Evolutionary conservation across 1,139 yeast species (phyloP).

Genomic region (Blastobotrys indianensis): DNA sequence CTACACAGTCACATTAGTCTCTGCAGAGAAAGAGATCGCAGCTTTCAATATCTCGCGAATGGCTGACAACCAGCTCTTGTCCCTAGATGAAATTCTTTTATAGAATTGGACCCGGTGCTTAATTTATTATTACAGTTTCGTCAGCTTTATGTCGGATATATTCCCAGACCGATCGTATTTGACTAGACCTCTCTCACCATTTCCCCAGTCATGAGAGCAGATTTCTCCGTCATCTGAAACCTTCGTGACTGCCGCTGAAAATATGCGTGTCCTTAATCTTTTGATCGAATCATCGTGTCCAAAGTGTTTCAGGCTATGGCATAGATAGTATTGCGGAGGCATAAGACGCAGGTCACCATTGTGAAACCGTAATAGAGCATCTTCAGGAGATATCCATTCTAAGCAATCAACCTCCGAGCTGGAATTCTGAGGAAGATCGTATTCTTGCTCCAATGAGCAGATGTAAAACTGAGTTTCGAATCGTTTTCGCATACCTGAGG

Average conservation of each 20-base stretch:
- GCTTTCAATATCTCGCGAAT: neutral
- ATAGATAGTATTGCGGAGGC: conserved; percentile 33
- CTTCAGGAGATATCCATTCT: conserved; percentile 30
- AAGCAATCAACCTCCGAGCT: conserved; percentile 21
- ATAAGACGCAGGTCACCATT: conserved; percentile 24
- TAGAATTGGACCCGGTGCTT: no score
- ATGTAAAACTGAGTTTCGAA: conserved; percentile 30
- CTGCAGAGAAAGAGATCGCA: neutral
- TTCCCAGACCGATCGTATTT: conserved; percentile 19
- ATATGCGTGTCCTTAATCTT: conserved; percentile 18
- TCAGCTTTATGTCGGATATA: conserved; percentile 19
- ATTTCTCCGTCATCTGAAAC: conserved; percentile 21
- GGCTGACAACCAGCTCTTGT: conserved; percentile 6
- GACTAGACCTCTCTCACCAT: conserved; percentile 27
- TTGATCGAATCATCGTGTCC: conserved; percentile 19
- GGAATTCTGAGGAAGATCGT: conserved; percentile 14
- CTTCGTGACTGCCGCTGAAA: conserved; percentile 21
- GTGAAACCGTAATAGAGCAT: conserved; percentile 23
- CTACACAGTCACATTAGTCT: neutral
- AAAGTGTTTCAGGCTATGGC: conserved; percentile 19
- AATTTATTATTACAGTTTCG: conserved; percentile 8
- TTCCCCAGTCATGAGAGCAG: conserved; percentile 29
- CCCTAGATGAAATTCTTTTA: neutral
- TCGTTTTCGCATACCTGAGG: conserved; percentile 22
- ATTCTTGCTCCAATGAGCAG: conserved; percentile 19